These are phyloP conservation scores for Symbiodinium pilosum DNA, from an alignment of 73 alveolate genomes.

Conservation along the genomic window DNA sequence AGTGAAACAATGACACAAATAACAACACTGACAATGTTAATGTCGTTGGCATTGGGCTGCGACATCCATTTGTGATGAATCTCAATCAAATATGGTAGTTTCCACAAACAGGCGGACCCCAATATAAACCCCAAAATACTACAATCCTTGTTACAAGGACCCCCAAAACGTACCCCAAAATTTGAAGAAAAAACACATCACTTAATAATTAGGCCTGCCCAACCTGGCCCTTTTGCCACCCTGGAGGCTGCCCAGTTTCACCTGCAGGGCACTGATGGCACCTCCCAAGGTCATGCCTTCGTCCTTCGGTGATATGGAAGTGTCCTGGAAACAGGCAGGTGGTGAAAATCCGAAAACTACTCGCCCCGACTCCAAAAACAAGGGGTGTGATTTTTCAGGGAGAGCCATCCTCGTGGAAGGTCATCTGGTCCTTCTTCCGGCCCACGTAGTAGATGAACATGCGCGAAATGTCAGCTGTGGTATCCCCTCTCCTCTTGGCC, in stretches of 20 bases:
- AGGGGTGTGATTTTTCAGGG: neutral
- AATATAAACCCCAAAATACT: too few species aligned
- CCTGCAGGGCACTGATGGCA: conserved; percentile 72
- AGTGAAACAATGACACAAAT: too few species aligned
- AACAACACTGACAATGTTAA: too few species aligned
- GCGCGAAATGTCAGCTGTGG: conserved; percentile 46
- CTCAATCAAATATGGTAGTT: too few species aligned
- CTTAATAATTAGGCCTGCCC: too few species aligned
- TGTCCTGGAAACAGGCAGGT: neutral
- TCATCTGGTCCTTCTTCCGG: conserved; percentile 59
- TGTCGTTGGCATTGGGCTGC: too few species aligned
- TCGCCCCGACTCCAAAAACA: neutral
- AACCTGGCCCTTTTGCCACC: too few species aligned
- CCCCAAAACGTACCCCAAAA: too few species aligned
- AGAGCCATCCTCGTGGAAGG: neutral
- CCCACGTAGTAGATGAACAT: conserved; percentile 87
- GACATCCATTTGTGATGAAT: too few species aligned
- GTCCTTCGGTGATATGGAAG: conserved; percentile 37
- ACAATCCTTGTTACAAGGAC: too few species aligned
- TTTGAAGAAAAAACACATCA: too few species aligned
- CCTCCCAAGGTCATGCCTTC: conserved; percentile 93
- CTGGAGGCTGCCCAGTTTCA: conserved; percentile 36
- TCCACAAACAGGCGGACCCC: too few species aligned
- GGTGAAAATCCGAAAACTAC: neutral
- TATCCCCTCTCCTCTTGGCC: conserved; percentile 29